phyloP scores from a whole-genome alignment of 345 rosid species.

The Syzygium aromaticum region DNA sequence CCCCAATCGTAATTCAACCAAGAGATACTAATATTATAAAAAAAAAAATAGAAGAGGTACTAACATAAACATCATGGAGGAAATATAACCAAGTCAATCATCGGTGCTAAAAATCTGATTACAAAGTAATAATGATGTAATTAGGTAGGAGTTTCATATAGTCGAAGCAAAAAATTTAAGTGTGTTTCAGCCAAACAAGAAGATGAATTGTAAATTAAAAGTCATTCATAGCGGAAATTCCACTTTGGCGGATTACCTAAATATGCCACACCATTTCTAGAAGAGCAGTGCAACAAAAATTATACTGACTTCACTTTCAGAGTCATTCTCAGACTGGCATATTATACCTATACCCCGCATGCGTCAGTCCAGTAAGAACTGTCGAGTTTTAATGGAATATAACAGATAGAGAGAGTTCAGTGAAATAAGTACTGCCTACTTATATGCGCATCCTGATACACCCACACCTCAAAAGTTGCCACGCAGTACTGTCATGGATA shows the following conservation, averaged over 20 bases:
- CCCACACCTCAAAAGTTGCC: background rate
- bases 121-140: background rate
- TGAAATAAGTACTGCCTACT: background rate
- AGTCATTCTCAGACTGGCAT: background rate
- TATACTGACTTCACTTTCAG: background rate
- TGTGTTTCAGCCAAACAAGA: background rate
- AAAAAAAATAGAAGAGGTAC: background rate
- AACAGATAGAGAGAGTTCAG: background rate
- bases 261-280: background rate
- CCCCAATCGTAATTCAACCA: background rate
- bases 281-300: background rate
- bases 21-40: no score
- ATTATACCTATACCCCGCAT: background rate
- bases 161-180: background rate
- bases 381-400: background rate
- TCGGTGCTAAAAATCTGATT: background rate
- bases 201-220: background rate
- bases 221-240: background rate
- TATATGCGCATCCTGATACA: background rate
- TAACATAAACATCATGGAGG: background rate
- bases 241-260: background rate
- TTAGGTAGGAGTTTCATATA: background rate
- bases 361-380: background rate
- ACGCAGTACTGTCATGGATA: background rate
- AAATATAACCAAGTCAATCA: background rate